Evolutionary conservation across 1,284 basidiomycete genomes (phyloP).

Genomic region (Ustilago tritici): DNA sequence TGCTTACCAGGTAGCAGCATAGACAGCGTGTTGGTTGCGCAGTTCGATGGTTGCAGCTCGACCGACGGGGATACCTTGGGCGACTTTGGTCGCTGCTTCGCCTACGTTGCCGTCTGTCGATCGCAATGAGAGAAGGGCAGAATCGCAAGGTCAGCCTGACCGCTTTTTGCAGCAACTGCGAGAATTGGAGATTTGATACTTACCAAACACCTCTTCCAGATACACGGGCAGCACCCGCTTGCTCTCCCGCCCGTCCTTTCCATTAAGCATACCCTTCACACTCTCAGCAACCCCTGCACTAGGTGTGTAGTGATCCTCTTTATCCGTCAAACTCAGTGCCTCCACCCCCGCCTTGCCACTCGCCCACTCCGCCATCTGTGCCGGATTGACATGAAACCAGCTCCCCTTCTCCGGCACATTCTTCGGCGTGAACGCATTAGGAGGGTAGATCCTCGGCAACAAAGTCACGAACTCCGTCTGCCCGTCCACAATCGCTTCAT

Average conservation of each 20-base stretch:
- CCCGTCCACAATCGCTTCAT: slow-evolving; percentile 22
- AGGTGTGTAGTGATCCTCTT: slow-evolving; percentile 47
- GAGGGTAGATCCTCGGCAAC: slow-evolving; percentile 62
- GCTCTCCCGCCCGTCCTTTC: background rate
- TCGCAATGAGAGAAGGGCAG: background rate
- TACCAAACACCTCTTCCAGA: slow-evolving; percentile 66
- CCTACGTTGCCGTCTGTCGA: slow-evolving; percentile 80
- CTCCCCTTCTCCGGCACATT: slow-evolving; percentile 83
- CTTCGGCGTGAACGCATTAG: slow-evolving; percentile 85
- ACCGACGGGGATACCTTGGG: slow-evolving; percentile 86
- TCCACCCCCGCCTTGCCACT: slow-evolving; percentile 87
- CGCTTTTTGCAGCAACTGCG: too few species aligned
- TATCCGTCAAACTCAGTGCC: slow-evolving; percentile 30
- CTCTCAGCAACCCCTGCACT: slow-evolving; percentile 45
- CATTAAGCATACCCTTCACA: slow-evolving; percentile 46
- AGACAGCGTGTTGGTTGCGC: slow-evolving; percentile 93
- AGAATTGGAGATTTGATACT: slow-evolving; percentile 3
- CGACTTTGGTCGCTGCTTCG: slow-evolving; percentile 77
- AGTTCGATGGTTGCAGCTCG: slow-evolving; percentile 86
- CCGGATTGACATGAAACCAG: slow-evolving; percentile 88
- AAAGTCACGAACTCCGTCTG: slow-evolving; percentile 48
- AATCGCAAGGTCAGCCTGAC: slow-evolving; percentile 8
- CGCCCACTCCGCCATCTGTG: slow-evolving; percentile 81
- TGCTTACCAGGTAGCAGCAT: slow-evolving; percentile 89
- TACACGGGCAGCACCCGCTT: slow-evolving; percentile 59